A percentile compares a stretch with the other conserved stretches of the same genome.
Conservation (phyloP, 129 eudicot species). For the Daucus carota region DNA sequence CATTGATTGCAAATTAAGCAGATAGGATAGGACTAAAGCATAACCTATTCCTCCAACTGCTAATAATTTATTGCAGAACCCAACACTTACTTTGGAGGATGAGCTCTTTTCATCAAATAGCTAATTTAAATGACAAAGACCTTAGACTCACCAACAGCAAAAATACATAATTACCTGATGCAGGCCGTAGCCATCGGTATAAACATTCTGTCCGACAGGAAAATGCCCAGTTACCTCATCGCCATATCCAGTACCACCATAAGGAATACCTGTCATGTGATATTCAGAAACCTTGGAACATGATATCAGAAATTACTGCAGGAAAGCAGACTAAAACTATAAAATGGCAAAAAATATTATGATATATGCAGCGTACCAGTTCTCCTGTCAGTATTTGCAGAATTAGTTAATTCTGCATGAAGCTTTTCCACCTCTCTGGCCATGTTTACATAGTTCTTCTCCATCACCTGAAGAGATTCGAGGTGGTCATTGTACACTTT, state of each 20-base stretch:
- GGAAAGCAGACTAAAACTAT: neutral
- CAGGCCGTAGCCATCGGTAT: conserved; percentile 37
- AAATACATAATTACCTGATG: neutral
- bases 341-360: neutral
- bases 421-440: conserved; percentile 92
- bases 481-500: conserved; percentile 79
- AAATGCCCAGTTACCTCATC: conserved; percentile 7
- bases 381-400: conserved; percentile 63
- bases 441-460: conserved; percentile 88
- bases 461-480: conserved; percentile 97
- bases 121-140: neutral
- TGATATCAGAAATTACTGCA: neutral
- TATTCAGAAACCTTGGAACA: neutral
- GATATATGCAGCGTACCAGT: conserved; percentile 38
- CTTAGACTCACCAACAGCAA: neutral
- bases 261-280: conserved; percentile 37
- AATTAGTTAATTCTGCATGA: conserved; percentile 58
- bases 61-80: neutral
- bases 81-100: neutral
- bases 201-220: conserved; percentile 24
- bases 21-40: neutral
- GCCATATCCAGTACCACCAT: conserved; percentile 31
- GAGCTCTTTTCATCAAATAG: neutral
- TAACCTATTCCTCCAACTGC: neutral
- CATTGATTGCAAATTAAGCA: neutral